phyloP scores from a whole-genome alignment of 2,329 filamentous ascomycete species.

The Stagonosporopsis cucurbitacearum region DNA sequence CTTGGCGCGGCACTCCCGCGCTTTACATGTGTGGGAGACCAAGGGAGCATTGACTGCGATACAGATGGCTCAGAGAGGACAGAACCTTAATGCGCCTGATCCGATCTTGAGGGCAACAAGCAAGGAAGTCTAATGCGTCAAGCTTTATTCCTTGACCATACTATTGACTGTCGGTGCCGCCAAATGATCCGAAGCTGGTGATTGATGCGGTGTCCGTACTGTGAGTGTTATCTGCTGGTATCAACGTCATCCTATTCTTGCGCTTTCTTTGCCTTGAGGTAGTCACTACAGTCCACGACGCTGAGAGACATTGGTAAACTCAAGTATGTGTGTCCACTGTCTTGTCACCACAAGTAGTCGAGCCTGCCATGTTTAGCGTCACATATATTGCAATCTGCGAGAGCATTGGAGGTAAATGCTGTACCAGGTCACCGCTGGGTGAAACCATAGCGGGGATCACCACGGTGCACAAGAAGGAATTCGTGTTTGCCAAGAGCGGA shows the following conservation, averaged over 20 bases:
- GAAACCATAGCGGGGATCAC: conserved; percentile 6
- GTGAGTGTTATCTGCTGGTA: too few relatives aligned
- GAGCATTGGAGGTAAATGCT: neutral
- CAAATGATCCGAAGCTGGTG: neutral
- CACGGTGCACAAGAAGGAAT: conserved; percentile 10
- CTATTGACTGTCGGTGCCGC: neutral
- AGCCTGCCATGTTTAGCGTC: neutral
- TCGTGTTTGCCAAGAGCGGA: conserved; percentile 33
- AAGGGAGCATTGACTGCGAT: conserved; percentile 6
- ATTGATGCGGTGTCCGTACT: neutral
- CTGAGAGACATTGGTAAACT: neutral
- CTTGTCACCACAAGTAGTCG: conserved; percentile 8
- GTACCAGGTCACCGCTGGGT: neutral
- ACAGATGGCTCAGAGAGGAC: neutral
- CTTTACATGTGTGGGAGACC: neutral
- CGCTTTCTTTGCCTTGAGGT: neutral
- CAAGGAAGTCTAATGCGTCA: conserved; percentile 7
- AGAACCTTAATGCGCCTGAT: conserved; percentile 7
- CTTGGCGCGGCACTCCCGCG: conserved; percentile 29
- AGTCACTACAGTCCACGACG: neutral
- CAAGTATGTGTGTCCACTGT: neutral
- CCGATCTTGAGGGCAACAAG: conserved; percentile 27
- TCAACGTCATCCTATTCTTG: neutral
- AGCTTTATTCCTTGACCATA: neutral
- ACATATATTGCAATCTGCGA: neutral